Percentiles rank a stretch among this genome's conserved stretches.
These are phyloP conservation scores for Linderniella brevidens DNA, from an alignment of 257 asterid genomes.

Conservation along the genomic window DNA sequence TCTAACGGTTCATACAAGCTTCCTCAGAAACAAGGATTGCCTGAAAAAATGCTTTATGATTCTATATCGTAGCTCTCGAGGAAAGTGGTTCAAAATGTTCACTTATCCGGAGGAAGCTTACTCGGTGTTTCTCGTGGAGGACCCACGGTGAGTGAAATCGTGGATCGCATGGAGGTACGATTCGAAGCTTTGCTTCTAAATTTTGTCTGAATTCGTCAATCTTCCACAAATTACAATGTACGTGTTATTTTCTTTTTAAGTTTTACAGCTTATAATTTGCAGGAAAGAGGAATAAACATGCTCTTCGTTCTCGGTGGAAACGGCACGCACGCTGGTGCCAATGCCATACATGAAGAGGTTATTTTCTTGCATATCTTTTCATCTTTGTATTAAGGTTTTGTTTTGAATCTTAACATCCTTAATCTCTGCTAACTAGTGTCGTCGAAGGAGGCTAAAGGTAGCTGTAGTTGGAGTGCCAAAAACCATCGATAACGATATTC, in stretches of 20 bases:
- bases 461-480: slow-evolving; percentile 97
- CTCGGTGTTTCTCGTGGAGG: slow-evolving; percentile 98
- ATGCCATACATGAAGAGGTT: slow-evolving; percentile 93
- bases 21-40: background rate
- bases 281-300: slow-evolving; percentile 91
- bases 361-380: background rate
- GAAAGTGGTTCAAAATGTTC: slow-evolving; percentile 82
- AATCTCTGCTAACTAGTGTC: slow-evolving; percentile 34
- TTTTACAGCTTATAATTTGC: slow-evolving; percentile 9
- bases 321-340: slow-evolving; percentile 98
- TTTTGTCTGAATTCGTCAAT: background rate
- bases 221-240: no score
- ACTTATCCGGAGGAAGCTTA: slow-evolving; percentile 95
- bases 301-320: slow-evolving; percentile 96
- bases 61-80: slow-evolving; percentile 49
- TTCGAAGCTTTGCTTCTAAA: background rate
- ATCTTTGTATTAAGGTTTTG: background rate
- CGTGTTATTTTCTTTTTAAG: no score
- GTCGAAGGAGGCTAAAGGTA: slow-evolving; percentile 44
- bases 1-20: background rate
- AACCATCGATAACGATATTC: slow-evolving; percentile 91
- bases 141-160: slow-evolving; percentile 67
- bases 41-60: background rate
- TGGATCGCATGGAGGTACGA: slow-evolving; percentile 71
- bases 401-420: background rate